A percentile compares a stretch with the other conserved stretches of the same genome.
phyloP scores from a whole-genome alignment of 2,329 filamentous ascomycete species.

The Neurospora sp. region DNA sequence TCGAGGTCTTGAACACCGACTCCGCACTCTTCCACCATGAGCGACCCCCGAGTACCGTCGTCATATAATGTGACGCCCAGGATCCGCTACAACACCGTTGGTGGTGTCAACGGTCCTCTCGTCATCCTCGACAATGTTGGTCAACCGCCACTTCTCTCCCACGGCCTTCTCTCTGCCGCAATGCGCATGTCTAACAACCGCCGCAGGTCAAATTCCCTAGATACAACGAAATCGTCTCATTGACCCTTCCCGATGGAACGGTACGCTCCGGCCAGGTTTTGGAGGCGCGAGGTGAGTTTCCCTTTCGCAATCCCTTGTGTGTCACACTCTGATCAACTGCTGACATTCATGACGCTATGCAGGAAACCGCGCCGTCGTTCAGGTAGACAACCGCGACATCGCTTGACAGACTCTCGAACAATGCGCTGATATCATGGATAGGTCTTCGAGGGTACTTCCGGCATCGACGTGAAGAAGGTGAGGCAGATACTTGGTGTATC shows the following conservation, averaged over 20 bases:
- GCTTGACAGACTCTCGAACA: constrained; percentile 4
- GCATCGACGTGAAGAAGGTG: constrained; percentile 99
- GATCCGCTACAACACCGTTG: constrained; percentile 94
- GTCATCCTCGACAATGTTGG: constrained; percentile 94
- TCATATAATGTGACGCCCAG: constrained; percentile 50
- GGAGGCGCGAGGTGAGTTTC: constrained; percentile 75
- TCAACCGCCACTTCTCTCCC: constrained; percentile 1
- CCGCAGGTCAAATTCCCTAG: constrained; percentile 86
- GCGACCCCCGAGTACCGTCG: constrained; percentile 48
- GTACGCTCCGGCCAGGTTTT: constrained; percentile 91
- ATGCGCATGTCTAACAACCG: constrained; percentile 14
- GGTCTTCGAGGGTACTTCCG: constrained; percentile 95
- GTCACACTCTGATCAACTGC: constrained; percentile 10
- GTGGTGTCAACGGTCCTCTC: constrained; percentile 93
- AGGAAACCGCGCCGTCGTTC: constrained; percentile 92
- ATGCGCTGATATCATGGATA: constrained; percentile 31
- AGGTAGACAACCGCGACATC: constrained; percentile 46
- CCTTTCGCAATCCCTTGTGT: constrained; percentile 1
- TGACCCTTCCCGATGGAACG: constrained; percentile 92
- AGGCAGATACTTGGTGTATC: constrained; percentile 10
- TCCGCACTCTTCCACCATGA: constrained; percentile 28
- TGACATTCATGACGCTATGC: constrained; percentile 4
- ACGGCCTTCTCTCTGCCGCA: constrained; percentile 9
- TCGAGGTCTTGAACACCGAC: constrained; percentile 9
- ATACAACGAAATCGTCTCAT: constrained; percentile 95